Percentiles rank a stretch among this genome's conserved stretches.
Conservation (phyloP, 2,329 filamentous ascomycete species). For the Myriosclerotinia curreyana region DNA sequence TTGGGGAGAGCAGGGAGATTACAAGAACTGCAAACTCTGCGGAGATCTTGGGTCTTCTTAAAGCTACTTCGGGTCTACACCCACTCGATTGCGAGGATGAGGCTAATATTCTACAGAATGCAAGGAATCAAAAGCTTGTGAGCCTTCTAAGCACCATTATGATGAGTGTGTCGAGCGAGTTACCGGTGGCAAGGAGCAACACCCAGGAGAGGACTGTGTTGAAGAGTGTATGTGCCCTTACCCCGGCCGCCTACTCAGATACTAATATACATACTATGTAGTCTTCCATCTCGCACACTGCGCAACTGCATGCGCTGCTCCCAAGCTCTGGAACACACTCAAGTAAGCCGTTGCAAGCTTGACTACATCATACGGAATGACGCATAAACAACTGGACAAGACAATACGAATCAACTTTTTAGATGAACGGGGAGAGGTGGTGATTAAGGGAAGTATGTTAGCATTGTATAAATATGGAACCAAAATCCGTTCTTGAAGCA, state of each 20-base stretch:
- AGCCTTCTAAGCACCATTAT: slow-evolving; percentile 92
- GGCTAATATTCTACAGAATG: slow-evolving; percentile 63
- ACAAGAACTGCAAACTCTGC: neutral
- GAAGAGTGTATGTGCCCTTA: slow-evolving; percentile 82
- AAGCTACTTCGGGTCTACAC: neutral
- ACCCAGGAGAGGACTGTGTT: slow-evolving; percentile 87
- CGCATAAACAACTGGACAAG: slow-evolving; percentile 15
- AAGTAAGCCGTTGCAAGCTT: slow-evolving; percentile 60
- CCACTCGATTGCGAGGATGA: slow-evolving; percentile 4
- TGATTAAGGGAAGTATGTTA: slow-evolving; percentile 18
- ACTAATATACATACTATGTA: slow-evolving; percentile 42
- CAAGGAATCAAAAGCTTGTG: slow-evolving; percentile 79
- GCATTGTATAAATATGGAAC: slow-evolving; percentile 34
- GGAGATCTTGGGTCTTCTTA: neutral
- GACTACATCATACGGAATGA: slow-evolving; percentile 22
- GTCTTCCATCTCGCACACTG: slow-evolving; percentile 99
- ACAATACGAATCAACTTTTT: slow-evolving; percentile 19
- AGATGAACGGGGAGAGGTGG: slow-evolving; percentile 27
- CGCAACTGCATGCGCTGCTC: slow-evolving; percentile 86
- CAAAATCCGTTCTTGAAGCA: slow-evolving; percentile 34
- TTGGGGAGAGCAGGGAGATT: neutral
- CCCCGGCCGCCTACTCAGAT: neutral
- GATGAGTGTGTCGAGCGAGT: slow-evolving; percentile 98
- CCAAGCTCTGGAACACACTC: slow-evolving; percentile 90
- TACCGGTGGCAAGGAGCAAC: slow-evolving; percentile 60